These are phyloP conservation scores for Athelia psychrophila DNA, from an alignment of 1,284 basidiomycete species.

Conservation along the genomic window DNA sequence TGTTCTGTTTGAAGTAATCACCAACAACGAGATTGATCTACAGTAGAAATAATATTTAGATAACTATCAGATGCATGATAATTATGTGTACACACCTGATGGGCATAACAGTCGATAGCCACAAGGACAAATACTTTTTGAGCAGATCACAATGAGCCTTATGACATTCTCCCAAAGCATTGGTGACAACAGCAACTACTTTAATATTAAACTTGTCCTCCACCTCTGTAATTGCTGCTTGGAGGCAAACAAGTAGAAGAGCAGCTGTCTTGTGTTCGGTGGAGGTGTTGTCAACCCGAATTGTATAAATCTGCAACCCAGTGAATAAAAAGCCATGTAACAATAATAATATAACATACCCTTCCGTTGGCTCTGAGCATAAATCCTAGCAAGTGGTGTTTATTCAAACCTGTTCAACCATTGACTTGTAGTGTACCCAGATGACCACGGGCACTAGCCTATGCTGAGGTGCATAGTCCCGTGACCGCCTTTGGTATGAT, in stretches of 20 bases:
- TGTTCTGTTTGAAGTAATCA: conserved; percentile 30
- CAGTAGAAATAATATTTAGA: background rate
- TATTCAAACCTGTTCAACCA: conserved; percentile 29
- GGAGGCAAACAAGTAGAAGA: background rate
- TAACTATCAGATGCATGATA: conserved; percentile 2
- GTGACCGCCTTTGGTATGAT: conserved; percentile 13
- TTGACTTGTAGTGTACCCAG: conserved; percentile 19
- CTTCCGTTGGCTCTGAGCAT: conserved; percentile 16
- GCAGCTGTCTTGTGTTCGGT: background rate
- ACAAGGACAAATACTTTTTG: conserved; percentile 22
- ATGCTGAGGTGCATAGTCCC: conserved; percentile 3
- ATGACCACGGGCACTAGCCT: conserved; percentile 5
- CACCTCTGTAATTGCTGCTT: background rate
- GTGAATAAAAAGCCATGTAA: background rate
- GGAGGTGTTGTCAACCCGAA: background rate
- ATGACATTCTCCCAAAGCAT: conserved; percentile 34
- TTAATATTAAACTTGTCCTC: conserved; percentile 1
- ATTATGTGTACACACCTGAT: conserved; percentile 31
- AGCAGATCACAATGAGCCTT: conserved; percentile 23
- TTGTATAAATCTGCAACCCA: background rate
- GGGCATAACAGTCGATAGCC: conserved; percentile 32
- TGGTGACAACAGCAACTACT: conserved; percentile 27
- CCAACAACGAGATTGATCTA: conserved; percentile 39
- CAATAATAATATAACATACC: too few relatives aligned
- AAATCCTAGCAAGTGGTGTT: conserved; percentile 23